phyloP scores from a whole-genome alignment of 2,329 filamentous ascomycete genomes.

The Aspergillus neoniger region DNA sequence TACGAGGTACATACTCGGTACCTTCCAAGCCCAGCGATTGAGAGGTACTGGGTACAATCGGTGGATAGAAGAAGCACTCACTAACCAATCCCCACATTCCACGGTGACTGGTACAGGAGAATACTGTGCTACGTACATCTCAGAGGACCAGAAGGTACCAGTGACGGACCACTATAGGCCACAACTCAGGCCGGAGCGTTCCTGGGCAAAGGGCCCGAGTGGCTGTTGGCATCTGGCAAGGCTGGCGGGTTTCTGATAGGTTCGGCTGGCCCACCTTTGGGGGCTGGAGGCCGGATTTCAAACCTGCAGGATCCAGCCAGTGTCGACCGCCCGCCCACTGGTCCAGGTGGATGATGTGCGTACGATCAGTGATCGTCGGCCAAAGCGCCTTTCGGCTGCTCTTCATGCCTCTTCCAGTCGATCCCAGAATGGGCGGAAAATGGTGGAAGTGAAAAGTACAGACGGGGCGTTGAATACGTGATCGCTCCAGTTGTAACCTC shows the following conservation, averaged over 20 bases:
- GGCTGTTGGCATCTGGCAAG: conserved; percentile 17
- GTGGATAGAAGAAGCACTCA: not conserved
- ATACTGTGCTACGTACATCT: conserved; percentile 14
- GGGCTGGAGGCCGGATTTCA: conserved; percentile 12
- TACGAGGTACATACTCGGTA: not conserved
- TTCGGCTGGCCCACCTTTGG: conserved; percentile 13
- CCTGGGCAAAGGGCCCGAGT: conserved; percentile 19
- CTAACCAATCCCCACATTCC: conserved; percentile 15
- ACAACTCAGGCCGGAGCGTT: conserved; percentile 20
- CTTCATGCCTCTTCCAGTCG: conserved; percentile 10
- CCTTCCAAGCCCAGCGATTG: not conserved
- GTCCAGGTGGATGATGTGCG: conserved; percentile 29
- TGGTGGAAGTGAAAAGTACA: not conserved
- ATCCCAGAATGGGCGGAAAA: conserved; percentile 5
- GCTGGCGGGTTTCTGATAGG: conserved; percentile 18
- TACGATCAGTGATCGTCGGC: conserved; percentile 20
- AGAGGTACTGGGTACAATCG: not conserved
- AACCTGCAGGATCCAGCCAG: conserved; percentile 19
- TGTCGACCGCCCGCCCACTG: conserved; percentile 13
- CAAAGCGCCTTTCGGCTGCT: conserved; percentile 11
- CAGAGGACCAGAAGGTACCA: conserved; percentile 2
- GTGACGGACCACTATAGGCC: conserved; percentile 13
- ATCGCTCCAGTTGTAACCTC: not conserved
- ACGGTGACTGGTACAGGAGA: not conserved
- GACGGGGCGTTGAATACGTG: not conserved